phyloP scores from a whole-genome alignment of 805 yeast species.

The Ogataea populi-albae region DNA sequence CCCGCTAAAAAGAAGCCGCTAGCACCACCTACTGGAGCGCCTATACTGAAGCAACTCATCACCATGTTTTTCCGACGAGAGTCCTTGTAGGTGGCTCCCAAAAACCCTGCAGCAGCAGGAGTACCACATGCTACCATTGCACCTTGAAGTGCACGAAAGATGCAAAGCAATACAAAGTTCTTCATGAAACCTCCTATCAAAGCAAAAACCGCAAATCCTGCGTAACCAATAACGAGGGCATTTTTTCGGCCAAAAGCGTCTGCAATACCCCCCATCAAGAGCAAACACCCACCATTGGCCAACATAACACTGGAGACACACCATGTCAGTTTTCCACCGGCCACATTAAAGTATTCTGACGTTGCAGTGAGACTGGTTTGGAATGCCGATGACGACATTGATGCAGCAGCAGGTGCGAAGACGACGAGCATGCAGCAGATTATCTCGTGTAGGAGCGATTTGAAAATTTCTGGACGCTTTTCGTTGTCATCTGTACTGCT shows the following conservation, averaged over 20 bases:
- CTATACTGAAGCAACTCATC: slow-evolving; percentile 42
- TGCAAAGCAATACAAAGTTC: slow-evolving; percentile 35
- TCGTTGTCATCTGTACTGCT: too few species aligned
- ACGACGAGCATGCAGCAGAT: slow-evolving; percentile 33
- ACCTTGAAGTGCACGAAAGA: slow-evolving; percentile 46
- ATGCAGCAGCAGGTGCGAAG: slow-evolving; percentile 41
- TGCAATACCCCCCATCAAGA: slow-evolving; percentile 46
- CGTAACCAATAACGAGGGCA: slow-evolving; percentile 35
- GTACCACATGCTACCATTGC: slow-evolving; percentile 41
- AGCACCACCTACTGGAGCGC: slow-evolving; percentile 48
- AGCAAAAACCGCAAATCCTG: slow-evolving; percentile 31
- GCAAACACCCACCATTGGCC: slow-evolving; percentile 42
- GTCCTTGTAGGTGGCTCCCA: slow-evolving; percentile 40
- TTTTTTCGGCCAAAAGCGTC: slow-evolving; percentile 46
- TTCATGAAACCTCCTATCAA: slow-evolving; percentile 38
- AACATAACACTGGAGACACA: slow-evolving; percentile 38
- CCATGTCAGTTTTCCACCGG: slow-evolving; percentile 46
- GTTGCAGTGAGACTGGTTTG: slow-evolving; percentile 37
- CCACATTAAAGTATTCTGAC: slow-evolving; percentile 34
- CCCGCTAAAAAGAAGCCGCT: slow-evolving; percentile 44
- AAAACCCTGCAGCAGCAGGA: slow-evolving; percentile 47
- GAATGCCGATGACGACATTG: slow-evolving; percentile 36
- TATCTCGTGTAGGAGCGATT: slow-evolving; percentile 32
- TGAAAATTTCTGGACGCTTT: slow-evolving; percentile 37
- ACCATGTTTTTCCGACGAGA: slow-evolving; percentile 40